Conservation (phyloP, 108 stramenopile species). For the Nitzschia sp. region DNA sequence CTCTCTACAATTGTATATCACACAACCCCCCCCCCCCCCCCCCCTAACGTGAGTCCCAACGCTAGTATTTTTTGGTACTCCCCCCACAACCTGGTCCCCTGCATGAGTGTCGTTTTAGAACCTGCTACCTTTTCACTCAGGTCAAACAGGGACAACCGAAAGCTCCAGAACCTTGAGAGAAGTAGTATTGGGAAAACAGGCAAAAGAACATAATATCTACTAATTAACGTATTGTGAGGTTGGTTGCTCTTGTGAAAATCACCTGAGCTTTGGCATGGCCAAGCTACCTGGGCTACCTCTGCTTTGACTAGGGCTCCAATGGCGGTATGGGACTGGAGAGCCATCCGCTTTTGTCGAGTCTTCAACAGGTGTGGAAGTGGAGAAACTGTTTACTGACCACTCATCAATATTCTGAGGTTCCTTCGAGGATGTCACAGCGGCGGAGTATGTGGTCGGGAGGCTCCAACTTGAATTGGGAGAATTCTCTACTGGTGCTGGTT, state of each 20-base stretch:
- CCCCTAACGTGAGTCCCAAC: no score
- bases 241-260: not conserved
- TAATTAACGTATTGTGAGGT: no score
- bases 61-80: no score
- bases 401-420: conserved; percentile 10
- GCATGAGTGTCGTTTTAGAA: no score
- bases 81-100: no score
- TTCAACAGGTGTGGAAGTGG: conserved; percentile 2
- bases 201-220: no score
- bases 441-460: conserved; percentile 1
- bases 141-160: no score
- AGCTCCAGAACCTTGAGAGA: no score
- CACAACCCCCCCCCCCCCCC: no score
- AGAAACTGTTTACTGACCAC: conserved; percentile 34
- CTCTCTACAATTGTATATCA: no score
- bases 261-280: conserved; percentile 15
- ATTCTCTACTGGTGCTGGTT: not conserved
- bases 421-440: conserved; percentile 10
- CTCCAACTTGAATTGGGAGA: not conserved
- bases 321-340: conserved; percentile 7
- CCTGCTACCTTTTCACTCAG: no score
- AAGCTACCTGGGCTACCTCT: conserved; percentile 11
- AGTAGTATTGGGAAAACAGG: no score
- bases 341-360: not conserved
- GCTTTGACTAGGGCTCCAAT: conserved; percentile 2